Evolutionary conservation across 108 stramenopile genomes (phyloP).

Genomic region (Pseudonitzschia multiseries): DNA sequence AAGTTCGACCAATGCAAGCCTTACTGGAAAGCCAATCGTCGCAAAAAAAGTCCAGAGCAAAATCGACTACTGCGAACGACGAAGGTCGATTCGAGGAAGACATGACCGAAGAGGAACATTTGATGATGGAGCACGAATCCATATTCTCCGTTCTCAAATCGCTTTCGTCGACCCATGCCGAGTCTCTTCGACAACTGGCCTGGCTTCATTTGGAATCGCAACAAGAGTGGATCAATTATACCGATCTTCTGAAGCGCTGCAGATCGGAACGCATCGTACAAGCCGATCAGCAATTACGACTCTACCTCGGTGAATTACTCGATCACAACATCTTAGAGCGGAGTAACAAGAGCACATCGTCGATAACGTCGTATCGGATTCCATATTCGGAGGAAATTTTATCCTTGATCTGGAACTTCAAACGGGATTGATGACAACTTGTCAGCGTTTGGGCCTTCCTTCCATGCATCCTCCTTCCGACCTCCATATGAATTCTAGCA

Average conservation of each 20-base stretch:
- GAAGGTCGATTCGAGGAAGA: conserved; percentile 5
- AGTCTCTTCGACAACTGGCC: conserved; percentile 63
- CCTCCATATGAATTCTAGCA: no score
- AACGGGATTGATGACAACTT: not conserved
- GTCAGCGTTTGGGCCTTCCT: not conserved
- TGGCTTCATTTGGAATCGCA: conserved; percentile 45
- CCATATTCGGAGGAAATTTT: conserved; percentile 27
- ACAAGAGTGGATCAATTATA: conserved; percentile 33
- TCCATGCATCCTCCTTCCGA: not conserved
- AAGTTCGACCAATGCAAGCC: conserved; percentile 31
- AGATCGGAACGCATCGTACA: conserved; percentile 39
- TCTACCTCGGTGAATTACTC: conserved; percentile 50
- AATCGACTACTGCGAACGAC: not conserved
- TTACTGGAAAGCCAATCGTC: not conserved
- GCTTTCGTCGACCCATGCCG: conserved; percentile 60
- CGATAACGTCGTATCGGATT: conserved; percentile 30
- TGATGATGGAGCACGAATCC: conserved; percentile 15
- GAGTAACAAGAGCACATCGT: conserved; percentile 11
- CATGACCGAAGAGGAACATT: conserved; percentile 9
- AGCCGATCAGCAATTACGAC: conserved; percentile 45
- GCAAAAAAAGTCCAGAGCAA: not conserved
- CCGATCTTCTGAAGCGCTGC: conserved; percentile 51
- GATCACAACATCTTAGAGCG: conserved; percentile 57
- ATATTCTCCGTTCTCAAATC: conserved; percentile 42
- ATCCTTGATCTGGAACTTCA: conserved; percentile 25